Evolutionary conservation across 2,329 filamentous ascomycete genomes (phyloP), one percentile per base, ranked within the genome.

Genomic region (Dissoconium aciculare): DNA sequence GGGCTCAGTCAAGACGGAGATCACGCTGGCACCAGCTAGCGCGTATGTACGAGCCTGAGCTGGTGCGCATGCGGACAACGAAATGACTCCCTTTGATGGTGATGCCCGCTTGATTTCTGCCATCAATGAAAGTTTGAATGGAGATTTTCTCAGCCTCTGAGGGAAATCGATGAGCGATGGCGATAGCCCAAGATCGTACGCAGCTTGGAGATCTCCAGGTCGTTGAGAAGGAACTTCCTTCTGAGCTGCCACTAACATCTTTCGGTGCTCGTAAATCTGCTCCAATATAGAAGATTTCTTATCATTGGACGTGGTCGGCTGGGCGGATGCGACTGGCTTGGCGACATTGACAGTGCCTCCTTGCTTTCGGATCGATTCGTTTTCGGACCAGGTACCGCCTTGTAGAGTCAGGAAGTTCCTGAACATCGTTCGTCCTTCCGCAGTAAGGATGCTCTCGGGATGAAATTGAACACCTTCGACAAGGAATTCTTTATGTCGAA

Each of bases 381-480:
- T 87, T 48, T 85, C 83, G 30, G 70, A 70, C 89, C 89, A 98
- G 28, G 84, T 94, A 14, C 89, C 89, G 12, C 83, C 81, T 45
- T 77, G 80, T 67, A 93, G 76, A 35, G 67, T 68, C 37, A 98
- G 60, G 54, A 98, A 98, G 56, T 95, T 98, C 50, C 74, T 76
- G 52, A 98, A 71, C 81, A 98, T 94, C 19, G 69, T 60, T 19
- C 85, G 75, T 3, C 91, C 89, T 35, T 89, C 74, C 27, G 79
- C 83, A 0, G 87, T 94, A 30, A 98, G 62, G 35, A 98, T 98
- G 53, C 87, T 95, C 58, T 98, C 89, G 0, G 89, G 89, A 46
- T 98, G 89, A 47, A 95, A 98, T 52, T 98, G 89, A 11, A 98
- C 89, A 24, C 85, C 89, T 55, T 98, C 89, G n/a, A 95, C 67